Conservation (phyloP, 2,329 filamentous ascomycete species). For the Reticulascus tulasneorum region DNA sequence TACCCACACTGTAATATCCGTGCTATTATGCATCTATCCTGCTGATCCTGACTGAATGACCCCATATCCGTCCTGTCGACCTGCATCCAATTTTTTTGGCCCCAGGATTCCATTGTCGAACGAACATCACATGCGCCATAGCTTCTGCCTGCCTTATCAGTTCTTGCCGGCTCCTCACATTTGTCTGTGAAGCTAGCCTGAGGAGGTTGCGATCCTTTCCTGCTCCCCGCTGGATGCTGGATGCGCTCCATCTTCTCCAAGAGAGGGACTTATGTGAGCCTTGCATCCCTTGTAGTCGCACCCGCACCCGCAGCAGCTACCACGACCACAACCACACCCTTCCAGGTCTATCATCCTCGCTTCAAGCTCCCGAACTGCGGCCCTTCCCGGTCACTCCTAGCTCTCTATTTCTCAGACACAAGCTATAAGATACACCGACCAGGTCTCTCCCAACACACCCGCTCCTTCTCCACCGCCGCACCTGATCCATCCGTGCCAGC, state of each 20-base stretch:
- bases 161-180: constrained; percentile 3
- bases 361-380: constrained; percentile 9
- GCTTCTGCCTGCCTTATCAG: constrained; percentile 1
- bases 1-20: too few species aligned
- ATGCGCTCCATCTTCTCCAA: constrained; percentile 11
- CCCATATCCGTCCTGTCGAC: constrained; percentile 8
- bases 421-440: constrained; percentile 9
- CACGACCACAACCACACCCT: not conserved
- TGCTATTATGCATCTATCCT: constrained; percentile 14
- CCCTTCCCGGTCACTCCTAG: constrained; percentile 6
- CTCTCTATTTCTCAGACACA: not conserved
- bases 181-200: constrained; percentile 1
- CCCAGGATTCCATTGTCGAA: not conserved
- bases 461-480: constrained; percentile 1
- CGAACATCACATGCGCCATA: constrained; percentile 1
- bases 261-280: constrained; percentile 11
- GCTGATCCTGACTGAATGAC: constrained; percentile 10
- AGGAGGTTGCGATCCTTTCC: constrained; percentile 7
- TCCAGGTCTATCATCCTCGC: constrained; percentile 6
- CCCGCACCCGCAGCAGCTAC: constrained; percentile 5
- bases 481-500: not conserved
- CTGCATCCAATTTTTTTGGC: constrained; percentile 11
- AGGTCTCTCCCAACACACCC: constrained; percentile 1
- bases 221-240: too few species aligned
- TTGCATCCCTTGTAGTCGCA: constrained; percentile 11